Base-by-base conservation (phyloP, 2,329 filamentous ascomycete genomes). In the Fusarium fracticaudum region DNA sequence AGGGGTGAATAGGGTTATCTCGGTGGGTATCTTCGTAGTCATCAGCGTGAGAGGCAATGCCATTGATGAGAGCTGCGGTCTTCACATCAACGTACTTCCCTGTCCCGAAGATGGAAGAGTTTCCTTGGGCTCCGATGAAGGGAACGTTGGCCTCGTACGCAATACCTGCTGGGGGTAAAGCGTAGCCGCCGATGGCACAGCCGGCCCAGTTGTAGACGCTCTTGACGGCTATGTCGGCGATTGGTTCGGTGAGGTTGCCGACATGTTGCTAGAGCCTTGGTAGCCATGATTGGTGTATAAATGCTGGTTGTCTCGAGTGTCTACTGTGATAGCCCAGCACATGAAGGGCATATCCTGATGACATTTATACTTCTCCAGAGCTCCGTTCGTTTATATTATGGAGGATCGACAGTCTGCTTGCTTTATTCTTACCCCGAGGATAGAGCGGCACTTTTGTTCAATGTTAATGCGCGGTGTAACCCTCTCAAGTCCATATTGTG, bases 181-280 rank as follows among this genome's bases (percentile, higher is more conserved):
- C 55, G 33, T 61, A 64, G 20, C 61, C 55, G 24, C 54, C 55
- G n/a, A 64, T 61, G 15, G 61, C 55, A 33, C 44, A 64, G 15
- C 55, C 55, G 7, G 61, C 55, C 61, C 61, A 64, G 44, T 50
- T 61, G 12, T 64, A 64, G 20, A 50, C 44, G 18, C 55, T 64
- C 12, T 64, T 64, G 26, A 18, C 6, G 17, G n/a, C 38, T 38
- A 64, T 64, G 4, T 50, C 44, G 1, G 44, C 24, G 14, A 64
- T 24, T 20, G 55, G 55, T 3, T 50, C 44, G 4, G 61, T 50
- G 17, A 61, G 31, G 17, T 50, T 64, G n/a, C 61, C 44, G 22
- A 64, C 61, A 50, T 3, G 37, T 64, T 17, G 55, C 61, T 24
- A 64, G 29, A 24, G 44, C 40, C 37, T 64, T 64, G 14, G 61